Evolutionary conservation across 306 rosid species (phyloP).

Genomic region (Rubus parviflorus): DNA sequence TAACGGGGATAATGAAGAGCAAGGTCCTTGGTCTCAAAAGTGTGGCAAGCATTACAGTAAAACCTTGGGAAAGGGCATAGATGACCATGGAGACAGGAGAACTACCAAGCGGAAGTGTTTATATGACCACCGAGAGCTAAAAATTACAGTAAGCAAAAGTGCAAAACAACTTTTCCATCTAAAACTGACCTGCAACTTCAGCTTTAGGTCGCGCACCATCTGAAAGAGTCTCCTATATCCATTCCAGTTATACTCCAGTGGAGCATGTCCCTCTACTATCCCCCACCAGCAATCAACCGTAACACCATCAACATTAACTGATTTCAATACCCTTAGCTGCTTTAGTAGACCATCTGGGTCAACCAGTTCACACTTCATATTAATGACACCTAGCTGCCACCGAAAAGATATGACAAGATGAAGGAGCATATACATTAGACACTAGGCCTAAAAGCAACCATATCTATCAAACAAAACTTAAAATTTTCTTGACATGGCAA

Average conservation of each 20-base stretch:
- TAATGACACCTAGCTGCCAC: conserved; percentile 82
- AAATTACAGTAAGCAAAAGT: not conserved
- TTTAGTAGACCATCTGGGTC: conserved; percentile 86
- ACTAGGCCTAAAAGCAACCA: not conserved
- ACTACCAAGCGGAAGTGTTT: not conserved
- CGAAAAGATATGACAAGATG: conserved; percentile 25
- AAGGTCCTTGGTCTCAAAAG: not conserved
- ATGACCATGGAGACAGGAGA: not conserved
- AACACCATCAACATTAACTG: conserved; percentile 78
- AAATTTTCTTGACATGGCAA: not conserved
- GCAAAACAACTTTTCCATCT: not conserved
- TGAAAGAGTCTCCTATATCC: conserved; percentile 94
- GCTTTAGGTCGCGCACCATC: conserved; percentile 81
- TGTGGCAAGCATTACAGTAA: no score
- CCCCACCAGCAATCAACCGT: conserved; percentile 99
- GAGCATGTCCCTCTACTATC: conserved; percentile 92
- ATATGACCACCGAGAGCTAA: conserved; percentile 1
- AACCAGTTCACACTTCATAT: conserved; percentile 90
- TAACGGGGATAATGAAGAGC: not conserved
- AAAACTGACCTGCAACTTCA: conserved; percentile 77
- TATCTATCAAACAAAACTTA: not conserved
- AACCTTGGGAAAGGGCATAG: not conserved
- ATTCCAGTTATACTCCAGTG: conserved; percentile 94
- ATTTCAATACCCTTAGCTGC: conserved; percentile 85
- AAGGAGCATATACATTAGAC: conserved; percentile 10